Base-by-base conservation (phyloP, 2,329 filamentous ascomycete species). In the Celoporthe dispersa region DNA sequence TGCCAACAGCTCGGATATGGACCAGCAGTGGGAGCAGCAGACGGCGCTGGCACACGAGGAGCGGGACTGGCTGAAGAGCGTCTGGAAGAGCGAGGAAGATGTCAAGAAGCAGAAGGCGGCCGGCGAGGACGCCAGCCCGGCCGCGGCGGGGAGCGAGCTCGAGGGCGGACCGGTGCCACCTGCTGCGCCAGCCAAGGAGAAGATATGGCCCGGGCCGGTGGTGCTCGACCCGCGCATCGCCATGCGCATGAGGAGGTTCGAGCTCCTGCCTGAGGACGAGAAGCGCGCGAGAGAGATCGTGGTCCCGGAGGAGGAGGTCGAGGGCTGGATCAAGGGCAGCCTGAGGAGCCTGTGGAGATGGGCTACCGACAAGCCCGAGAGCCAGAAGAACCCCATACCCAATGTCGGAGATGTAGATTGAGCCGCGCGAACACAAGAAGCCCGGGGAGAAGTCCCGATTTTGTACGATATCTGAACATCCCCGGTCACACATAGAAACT, bases 31-130 rank as follows among this genome's bases (percentile, higher is more conserved):
- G 65, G 92, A 95, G 79, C 90, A 92, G 75, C 84, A 92, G 77
- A 83, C 81, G 4, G 82, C 89, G 16, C 87, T 97, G 35, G 83
- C 84, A 51, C 81, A 89, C 48, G 94, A 96, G 82, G 94, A 97
- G 81, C 81, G 81, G 60, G 89, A 95, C 78, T 97, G 94, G 94
- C 90, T 91, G 79, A 97, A 97, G 81, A 90, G 87, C n/a, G 87
- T 90, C 7, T 90, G 88, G 81, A 89, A 90, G 79, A 81, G 77
- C 77, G 86, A 77, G 78, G 82, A 76, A 80, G 75, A 73, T 64
- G 75, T 66, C 87, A 44, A 88, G 75, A 83, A 77, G 79, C 86
- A 77, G 78, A 82, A 75, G 80, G 85, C 78, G 75, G 82, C 77
- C 68, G 72, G 73, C 6, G 66, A 70, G 8, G 69, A 70, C 9